Base-by-base conservation (phyloP, 306 rosid genomes). In the Prunus davidiana region DNA sequence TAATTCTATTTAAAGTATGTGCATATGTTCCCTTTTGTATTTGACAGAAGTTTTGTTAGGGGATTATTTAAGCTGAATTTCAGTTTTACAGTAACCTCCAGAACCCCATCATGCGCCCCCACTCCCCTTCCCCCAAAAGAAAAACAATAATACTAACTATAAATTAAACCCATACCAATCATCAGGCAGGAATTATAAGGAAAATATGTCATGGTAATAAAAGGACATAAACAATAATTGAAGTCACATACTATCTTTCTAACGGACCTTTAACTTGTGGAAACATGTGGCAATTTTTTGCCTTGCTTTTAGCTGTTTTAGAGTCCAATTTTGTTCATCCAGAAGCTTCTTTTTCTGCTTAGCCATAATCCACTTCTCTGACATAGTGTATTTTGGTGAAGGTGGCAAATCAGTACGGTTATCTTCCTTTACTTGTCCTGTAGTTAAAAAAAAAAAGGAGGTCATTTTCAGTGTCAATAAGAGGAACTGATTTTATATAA, bases 291-390 rank as follows among this genome's bases (percentile, higher is more conserved):
- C 87, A 84, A 96, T 93, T 77, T 67, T 89, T 82, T 84, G 87
- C 81, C 84, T 92, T 67, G 98, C 80, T 84, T 93, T 88, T 64
- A 85, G 97, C 83, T 88, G 98, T 76, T 93, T 93, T 45, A 82
- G 85, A 71, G 76, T 72, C 93, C 94, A 87, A 54, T 82, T 87
- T 83, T 82, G 93, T 81, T 91, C 91, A 71, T 72, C 79, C 73
- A 80, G 76, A 82, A 55, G 89, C 86, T 90, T 88, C 91, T 85
- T 87, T 84, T 81, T 91, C 86, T 91, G 96, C 68, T 81, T 92
- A 84, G 88, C 97, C 88, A 96, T 81, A 66, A 91, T 82, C 90
- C 96, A 96, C 80, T 83, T 96, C 85, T 91, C 96, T 61, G 91
- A 91, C 99, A 96, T 91, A 2, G 99, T 91, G 84, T 81, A 82